phyloP scores from a whole-genome alignment of 2,329 filamentous ascomycete species.

The Aspergillus viridinutans region DNA sequence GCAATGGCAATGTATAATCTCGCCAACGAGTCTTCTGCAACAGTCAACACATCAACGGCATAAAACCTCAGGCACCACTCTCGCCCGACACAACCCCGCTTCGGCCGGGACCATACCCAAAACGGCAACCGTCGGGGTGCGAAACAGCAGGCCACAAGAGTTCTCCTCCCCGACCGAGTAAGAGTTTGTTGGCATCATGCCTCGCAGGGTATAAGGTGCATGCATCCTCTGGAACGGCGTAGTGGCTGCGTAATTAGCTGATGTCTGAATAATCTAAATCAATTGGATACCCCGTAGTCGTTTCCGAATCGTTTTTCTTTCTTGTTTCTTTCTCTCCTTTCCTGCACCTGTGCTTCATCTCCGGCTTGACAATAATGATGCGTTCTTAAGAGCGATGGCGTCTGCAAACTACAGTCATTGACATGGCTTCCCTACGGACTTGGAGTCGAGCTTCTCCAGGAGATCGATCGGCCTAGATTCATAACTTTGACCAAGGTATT shows the following conservation, averaged over 20 bases:
- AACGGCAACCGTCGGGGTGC: background rate
- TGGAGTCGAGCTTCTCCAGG: background rate
- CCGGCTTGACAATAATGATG: background rate
- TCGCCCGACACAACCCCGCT: slow-evolving; percentile 4
- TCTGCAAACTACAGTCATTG: background rate
- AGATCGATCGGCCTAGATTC: background rate
- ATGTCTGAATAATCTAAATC: background rate
- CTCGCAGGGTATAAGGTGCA: background rate
- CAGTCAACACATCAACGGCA: no score
- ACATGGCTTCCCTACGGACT: background rate
- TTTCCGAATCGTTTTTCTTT: background rate
- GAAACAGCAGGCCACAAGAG: background rate
- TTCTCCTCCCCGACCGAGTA: background rate
- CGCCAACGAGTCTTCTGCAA: no score
- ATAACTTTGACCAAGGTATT: background rate
- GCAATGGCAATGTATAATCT: no score
- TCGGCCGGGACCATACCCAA: slow-evolving; percentile 11
- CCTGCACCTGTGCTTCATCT: background rate
- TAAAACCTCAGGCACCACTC: background rate
- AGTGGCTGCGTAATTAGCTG: background rate
- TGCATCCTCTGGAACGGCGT: background rate
- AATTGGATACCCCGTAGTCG: no score
- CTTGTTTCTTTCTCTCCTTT: background rate
- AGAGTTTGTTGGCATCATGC: background rate
- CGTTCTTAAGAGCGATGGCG: background rate